A percentile compares a stretch with the other conserved stretches of the same genome.
Conservation (phyloP, 768 basidiomycete species). For the Suillus hirtellus region DNA sequence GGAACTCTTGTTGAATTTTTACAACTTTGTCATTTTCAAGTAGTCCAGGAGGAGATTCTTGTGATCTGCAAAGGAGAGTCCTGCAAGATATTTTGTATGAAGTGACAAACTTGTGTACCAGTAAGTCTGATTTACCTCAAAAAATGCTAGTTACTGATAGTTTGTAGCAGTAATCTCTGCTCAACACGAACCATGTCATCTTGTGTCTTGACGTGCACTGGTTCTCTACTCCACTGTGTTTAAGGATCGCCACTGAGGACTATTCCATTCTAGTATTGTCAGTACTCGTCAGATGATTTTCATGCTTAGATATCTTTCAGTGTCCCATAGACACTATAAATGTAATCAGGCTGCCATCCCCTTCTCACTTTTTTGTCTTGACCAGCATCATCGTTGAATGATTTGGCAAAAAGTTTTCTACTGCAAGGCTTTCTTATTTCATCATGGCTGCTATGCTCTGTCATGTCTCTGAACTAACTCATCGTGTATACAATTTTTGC, state of each 20-base stretch:
- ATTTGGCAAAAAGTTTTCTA: slow-evolving; percentile 41
- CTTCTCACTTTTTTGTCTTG: slow-evolving; percentile 46
- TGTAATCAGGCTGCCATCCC: slow-evolving; percentile 38
- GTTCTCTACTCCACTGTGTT: slow-evolving; percentile 40
- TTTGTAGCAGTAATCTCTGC: neutral
- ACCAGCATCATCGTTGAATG: slow-evolving; percentile 49
- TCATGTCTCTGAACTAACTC: slow-evolving; percentile 39
- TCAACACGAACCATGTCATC: slow-evolving; percentile 34
- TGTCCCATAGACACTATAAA: slow-evolving; percentile 27
- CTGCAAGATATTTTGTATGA: slow-evolving; percentile 38
- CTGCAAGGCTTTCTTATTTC: slow-evolving; percentile 46
- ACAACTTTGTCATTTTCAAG: slow-evolving; percentile 22
- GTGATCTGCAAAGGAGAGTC: slow-evolving; percentile 29
- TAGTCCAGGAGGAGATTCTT: neutral
- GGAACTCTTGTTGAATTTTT: slow-evolving; percentile 46
- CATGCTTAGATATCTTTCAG: neutral
- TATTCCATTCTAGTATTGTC: slow-evolving; percentile 34
- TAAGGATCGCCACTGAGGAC: slow-evolving; percentile 31
- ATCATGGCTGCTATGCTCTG: slow-evolving; percentile 51
- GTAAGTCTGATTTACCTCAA: neutral
- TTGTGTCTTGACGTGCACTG: slow-evolving; percentile 40
- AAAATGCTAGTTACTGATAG: neutral
- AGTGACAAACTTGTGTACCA: neutral
- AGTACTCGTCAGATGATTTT: neutral
- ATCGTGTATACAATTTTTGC: slow-evolving; percentile 44